These are phyloP conservation scores for Stachybotrys chlorohalonatus DNA, from an alignment of 2,329 filamentous ascomycete genomes.

Conservation along the genomic window DNA sequence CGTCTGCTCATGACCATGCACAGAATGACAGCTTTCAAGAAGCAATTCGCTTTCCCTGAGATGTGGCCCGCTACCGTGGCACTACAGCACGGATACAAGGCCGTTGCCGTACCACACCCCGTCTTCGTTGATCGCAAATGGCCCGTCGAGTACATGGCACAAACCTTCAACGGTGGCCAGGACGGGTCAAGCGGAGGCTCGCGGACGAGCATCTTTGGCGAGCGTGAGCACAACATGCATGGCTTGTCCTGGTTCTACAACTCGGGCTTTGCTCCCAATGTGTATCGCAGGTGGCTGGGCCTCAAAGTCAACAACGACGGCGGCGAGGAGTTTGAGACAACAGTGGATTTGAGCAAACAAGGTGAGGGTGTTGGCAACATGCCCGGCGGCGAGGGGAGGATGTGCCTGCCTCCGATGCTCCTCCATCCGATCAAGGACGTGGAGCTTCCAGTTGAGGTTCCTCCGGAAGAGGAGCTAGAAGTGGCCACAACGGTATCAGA, in stretches of 20 bases:
- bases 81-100: slow-evolving; percentile 87
- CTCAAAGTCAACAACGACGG: slow-evolving; percentile 71
- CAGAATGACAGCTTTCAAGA: slow-evolving; percentile 72
- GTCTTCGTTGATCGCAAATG: slow-evolving; percentile 81
- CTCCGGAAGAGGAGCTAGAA: slow-evolving; percentile 30
- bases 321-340: slow-evolving; percentile 65
- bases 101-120: slow-evolving; percentile 82
- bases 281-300: slow-evolving; percentile 83
- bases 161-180: slow-evolving; percentile 69
- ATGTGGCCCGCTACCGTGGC: slow-evolving; percentile 91
- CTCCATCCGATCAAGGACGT: slow-evolving; percentile 81
- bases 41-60: slow-evolving; percentile 87
- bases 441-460: slow-evolving; percentile 53
- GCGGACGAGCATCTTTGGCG: slow-evolving; percentile 65
- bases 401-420: slow-evolving; percentile 86
- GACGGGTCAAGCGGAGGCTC: slow-evolving; percentile 69
- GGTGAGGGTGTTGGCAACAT: slow-evolving; percentile 41
- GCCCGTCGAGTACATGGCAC: slow-evolving; percentile 69
- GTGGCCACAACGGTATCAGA: slow-evolving; percentile 33
- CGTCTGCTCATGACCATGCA: slow-evolving; percentile 82
- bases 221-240: slow-evolving; percentile 80
- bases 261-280: slow-evolving; percentile 66
- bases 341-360: slow-evolving; percentile 41
- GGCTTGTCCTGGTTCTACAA: slow-evolving; percentile 92
- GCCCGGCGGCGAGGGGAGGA: slow-evolving; percentile 66